Base-by-base conservation (phyloP, 208 protist species). In the Trypanosoma vivax region DNA sequence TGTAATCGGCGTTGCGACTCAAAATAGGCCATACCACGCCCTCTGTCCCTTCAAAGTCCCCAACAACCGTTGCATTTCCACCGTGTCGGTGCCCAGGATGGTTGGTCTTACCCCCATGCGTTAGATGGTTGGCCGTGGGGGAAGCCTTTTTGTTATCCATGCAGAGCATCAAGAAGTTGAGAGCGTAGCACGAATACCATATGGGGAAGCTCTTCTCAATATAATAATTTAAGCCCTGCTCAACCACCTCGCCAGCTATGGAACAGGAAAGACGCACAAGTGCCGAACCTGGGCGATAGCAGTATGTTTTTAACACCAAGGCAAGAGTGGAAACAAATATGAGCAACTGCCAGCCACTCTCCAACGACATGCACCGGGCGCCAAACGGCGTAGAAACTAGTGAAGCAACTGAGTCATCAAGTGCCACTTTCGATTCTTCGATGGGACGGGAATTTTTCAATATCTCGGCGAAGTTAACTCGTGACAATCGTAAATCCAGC, bases 51-150 rank as follows among this genome's bases (percentile, higher is more conserved):
- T 51, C 42, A 18, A 30, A 11, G 33, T 35, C 23, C 10, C 21
- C 37, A 11, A 49, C 35, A 60, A 52, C 46, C 37, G 51, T 55
- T 31, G 45, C 19, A 48, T 60, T 60, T 14, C 51, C 51, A 7
- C 60, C 42, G 31, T 67, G 60, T 33, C 57, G 60, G 31, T 67
- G 60, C 7, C 60, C 60, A 18, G 60, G 51, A 16, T 46, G 41
- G 30, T 67, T 54, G 11, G 27, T 29, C 38, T 55, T 52, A 16
- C 33, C 16, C 21, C 51, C 41, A 55, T 27, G 33, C 27, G 60
- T 67, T 48, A 67, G 14, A 3, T 52, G 41, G 24, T 67, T 60
- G 11, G 60, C 60, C 49, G 59, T 47, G 23, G 60, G 51, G 1
- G 43, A 55, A 6, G 1, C 33, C 16, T 60, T 67, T 27, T 21